These are phyloP conservation scores for Niveomyces coronatus DNA, from an alignment of 2,329 filamentous ascomycete genomes.

Conservation along the genomic window DNA sequence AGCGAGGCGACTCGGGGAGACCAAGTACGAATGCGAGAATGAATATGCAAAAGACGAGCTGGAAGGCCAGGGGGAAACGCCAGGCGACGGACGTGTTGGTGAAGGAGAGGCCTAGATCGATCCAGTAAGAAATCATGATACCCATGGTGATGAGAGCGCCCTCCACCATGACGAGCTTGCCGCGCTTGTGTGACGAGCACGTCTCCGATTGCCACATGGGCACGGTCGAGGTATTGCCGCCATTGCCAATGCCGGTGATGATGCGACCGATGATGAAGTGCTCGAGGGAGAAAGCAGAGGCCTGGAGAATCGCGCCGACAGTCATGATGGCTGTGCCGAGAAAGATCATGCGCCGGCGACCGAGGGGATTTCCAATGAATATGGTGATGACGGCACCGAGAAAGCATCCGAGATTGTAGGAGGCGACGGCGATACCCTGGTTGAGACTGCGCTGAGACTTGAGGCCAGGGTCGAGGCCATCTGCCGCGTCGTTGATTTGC, in stretches of 20 bases:
- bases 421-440: constrained; percentile 44
- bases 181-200: constrained; percentile 44
- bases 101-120: constrained; percentile 48
- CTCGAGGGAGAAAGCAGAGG: constrained; percentile 40
- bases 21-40: constrained; percentile 42
- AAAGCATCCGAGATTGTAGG: constrained; percentile 52
- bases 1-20: constrained; percentile 44
- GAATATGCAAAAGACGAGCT: constrained; percentile 47
- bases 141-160: constrained; percentile 47
- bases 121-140: constrained; percentile 49
- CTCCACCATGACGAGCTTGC: constrained; percentile 52
- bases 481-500: constrained; percentile 32
- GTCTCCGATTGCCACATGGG: constrained; percentile 54
- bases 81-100: constrained; percentile 31
- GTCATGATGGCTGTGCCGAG: constrained; percentile 47
- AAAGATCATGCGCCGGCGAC: constrained; percentile 48
- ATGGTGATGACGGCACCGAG: constrained; percentile 55
- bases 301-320: constrained; percentile 50
- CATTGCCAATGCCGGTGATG: constrained; percentile 48
- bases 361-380: constrained; percentile 53
- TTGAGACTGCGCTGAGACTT: constrained; percentile 36
- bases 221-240: constrained; percentile 44
- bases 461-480: constrained; percentile 17
- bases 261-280: constrained; percentile 50
- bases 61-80: constrained; percentile 49